phyloP scores from a whole-genome alignment of 192 early-diverging fungal genomes.

The Spinellus fusiger region DNA sequence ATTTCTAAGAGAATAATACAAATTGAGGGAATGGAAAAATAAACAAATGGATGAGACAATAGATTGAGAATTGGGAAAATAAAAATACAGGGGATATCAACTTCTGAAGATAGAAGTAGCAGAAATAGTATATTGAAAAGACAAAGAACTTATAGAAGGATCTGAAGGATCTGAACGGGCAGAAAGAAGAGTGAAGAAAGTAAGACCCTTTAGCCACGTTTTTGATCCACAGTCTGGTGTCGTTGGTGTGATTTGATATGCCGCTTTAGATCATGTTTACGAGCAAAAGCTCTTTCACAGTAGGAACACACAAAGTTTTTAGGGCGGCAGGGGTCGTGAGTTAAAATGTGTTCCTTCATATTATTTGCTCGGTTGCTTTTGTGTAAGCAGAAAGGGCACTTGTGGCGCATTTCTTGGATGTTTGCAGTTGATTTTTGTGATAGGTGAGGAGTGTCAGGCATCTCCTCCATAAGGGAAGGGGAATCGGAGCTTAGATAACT shows the following conservation, averaged over 20 bases:
- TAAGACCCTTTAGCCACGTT: no score
- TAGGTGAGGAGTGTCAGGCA: background rate
- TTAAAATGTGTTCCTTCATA: constrained; percentile 57
- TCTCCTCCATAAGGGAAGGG: background rate
- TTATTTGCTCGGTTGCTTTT: constrained; percentile 63
- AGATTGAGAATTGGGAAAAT: no score
- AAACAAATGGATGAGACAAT: no score
- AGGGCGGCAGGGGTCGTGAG: constrained; percentile 61
- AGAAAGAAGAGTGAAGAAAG: no score
- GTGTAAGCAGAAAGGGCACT: constrained; percentile 46
- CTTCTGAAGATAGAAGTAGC: no score
- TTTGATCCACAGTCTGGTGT: no score
- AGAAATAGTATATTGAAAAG: no score
- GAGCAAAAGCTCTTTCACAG: constrained; percentile 54
- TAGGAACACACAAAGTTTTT: constrained; percentile 49
- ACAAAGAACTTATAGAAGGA: no score
- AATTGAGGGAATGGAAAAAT: no score
- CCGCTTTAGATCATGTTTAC: constrained; percentile 68
- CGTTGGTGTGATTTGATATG: constrained; percentile 30
- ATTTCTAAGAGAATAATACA: no score
- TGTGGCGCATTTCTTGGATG: constrained; percentile 19
- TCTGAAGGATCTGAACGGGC: no score
- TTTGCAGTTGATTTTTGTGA: background rate
- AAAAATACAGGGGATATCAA: no score
- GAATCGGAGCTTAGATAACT: background rate